These are phyloP conservation scores for Wickerhamomyces mucosus DNA, from an alignment of 805 yeast species.

Conservation along the genomic window DNA sequence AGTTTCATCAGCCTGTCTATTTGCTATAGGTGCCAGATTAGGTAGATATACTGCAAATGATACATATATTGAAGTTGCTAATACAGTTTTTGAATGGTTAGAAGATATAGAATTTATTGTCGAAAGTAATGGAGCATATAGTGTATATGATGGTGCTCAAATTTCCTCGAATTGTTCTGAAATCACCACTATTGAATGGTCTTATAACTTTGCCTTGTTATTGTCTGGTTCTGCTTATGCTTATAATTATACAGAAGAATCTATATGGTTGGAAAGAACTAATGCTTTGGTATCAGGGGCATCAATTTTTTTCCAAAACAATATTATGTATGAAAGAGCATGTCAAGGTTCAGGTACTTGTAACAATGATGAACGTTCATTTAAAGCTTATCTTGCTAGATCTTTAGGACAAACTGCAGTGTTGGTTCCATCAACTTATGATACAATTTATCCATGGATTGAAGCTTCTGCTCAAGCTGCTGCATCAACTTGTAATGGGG, in stretches of 20 bases:
- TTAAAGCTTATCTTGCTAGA: conserved; percentile 61
- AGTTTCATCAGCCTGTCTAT: conserved; percentile 53
- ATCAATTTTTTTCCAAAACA: conserved; percentile 34
- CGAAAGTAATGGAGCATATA: conserved; percentile 22
- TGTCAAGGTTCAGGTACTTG: conserved; percentile 46
- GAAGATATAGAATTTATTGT: conserved; percentile 37
- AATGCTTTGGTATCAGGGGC: conserved; percentile 36
- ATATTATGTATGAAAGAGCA: conserved; percentile 50
- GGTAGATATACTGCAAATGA: conserved; percentile 51
- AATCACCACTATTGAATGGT: conserved; percentile 48
- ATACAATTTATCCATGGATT: conserved; percentile 31
- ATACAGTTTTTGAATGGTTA: conserved; percentile 51
- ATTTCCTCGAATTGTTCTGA: conserved; percentile 38
- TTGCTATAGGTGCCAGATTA: conserved; percentile 53
- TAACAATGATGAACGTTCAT: conserved; percentile 70
- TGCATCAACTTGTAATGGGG: conserved; percentile 65
- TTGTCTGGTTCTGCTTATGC: conserved; percentile 63
- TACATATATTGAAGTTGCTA: conserved; percentile 45
- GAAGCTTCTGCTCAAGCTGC: conserved; percentile 54
- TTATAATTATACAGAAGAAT: conserved; percentile 48
- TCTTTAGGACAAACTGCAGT: conserved; percentile 49
- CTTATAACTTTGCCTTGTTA: conserved; percentile 61
- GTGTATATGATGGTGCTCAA: conserved; percentile 51
- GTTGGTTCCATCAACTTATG: conserved; percentile 40
- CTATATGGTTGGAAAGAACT: conserved; percentile 41